A percentile compares a stretch with the other conserved stretches of the same genome.
These are phyloP conservation scores for Moesziomyces aphidis DNA, from an alignment of 1,284 basidiomycete species.

Conservation along the genomic window DNA sequence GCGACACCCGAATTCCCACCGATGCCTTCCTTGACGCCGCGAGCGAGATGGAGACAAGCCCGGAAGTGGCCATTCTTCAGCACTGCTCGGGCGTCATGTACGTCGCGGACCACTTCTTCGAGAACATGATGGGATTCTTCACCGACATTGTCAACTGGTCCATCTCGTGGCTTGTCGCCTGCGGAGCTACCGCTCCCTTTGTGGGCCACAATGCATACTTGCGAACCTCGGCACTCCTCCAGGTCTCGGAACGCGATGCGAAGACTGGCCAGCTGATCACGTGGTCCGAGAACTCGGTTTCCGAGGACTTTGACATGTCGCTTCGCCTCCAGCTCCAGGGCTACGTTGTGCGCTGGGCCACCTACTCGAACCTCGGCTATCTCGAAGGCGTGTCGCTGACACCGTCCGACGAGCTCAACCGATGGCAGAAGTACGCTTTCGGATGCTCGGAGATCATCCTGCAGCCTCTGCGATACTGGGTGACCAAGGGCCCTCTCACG, in stretches of 20 bases:
- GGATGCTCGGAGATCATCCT: constrained; percentile 71
- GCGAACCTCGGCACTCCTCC: constrained; percentile 85
- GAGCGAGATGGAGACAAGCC: constrained; percentile 79
- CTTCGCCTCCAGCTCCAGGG: constrained; percentile 69
- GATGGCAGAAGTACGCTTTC: constrained; percentile 89
- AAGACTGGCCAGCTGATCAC: constrained; percentile 78
- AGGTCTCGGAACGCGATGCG: constrained; percentile 75
- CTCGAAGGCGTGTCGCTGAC: constrained; percentile 84
- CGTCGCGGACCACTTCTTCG: constrained; percentile 85
- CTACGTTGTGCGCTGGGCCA: constrained; percentile 84
- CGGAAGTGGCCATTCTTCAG: constrained; percentile 83
- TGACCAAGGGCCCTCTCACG: constrained; percentile 80
- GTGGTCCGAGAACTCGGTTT: constrained; percentile 84
- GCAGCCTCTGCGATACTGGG: constrained; percentile 74
- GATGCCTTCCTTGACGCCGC: constrained; percentile 87
- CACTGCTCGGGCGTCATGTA: constrained; percentile 85
- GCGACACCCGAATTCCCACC: constrained; percentile 84
- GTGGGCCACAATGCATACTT: constrained; percentile 90
- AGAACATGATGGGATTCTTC: constrained; percentile 86
- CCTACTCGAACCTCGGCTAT: constrained; percentile 82
- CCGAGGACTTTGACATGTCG: constrained; percentile 84
- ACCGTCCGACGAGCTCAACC: constrained; percentile 80
- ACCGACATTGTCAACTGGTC: constrained; percentile 39
- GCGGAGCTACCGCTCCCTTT: constrained; percentile 73
- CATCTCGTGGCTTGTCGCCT: constrained; percentile 70